Percentiles rank a stretch among this genome's conserved stretches.
phyloP scores from a whole-genome alignment of 805 yeast genomes.

The Jamesozyma spencerorum region DNA sequence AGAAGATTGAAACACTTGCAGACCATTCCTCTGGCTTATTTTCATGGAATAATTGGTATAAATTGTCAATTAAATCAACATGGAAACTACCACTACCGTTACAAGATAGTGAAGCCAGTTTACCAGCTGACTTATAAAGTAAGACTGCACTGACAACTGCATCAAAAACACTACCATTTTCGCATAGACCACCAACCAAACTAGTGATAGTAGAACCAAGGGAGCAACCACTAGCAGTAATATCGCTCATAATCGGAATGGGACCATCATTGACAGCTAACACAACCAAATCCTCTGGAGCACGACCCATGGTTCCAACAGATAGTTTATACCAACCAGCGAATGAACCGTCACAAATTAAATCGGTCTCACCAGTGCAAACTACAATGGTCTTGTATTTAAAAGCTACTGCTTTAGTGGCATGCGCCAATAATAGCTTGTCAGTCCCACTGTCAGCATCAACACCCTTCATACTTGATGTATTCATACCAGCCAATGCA shows the following conservation, averaged over 20 bases:
- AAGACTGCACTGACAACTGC: constrained; percentile 48
- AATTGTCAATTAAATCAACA: constrained; percentile 24
- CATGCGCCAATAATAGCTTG: constrained; percentile 26
- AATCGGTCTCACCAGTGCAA: constrained; percentile 54
- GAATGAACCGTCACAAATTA: constrained; percentile 39
- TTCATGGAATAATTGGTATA: constrained; percentile 19
- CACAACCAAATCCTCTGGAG: constrained; percentile 21
- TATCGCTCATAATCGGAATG: constrained; percentile 47
- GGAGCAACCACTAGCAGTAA: constrained; percentile 82
- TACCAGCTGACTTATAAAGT: constrained; percentile 56
- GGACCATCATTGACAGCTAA: constrained; percentile 44
- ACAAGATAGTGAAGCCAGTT: constrained; percentile 35
- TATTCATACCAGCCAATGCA: constrained; percentile 43
- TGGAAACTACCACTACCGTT: constrained; percentile 32
- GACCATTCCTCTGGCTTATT: constrained; percentile 23
- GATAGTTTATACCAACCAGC: constrained; percentile 17
- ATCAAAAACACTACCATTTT: constrained; percentile 28
- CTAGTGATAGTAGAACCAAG: constrained; percentile 65
- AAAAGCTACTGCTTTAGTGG: constrained; percentile 42
- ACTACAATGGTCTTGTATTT: constrained; percentile 54
- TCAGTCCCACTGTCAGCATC: constrained; percentile 37
- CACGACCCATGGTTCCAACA: constrained; percentile 10
- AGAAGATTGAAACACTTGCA: constrained; percentile 6
- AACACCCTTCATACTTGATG: constrained; percentile 58
- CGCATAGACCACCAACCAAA: constrained; percentile 39